Conservation (phyloP, 2,329 filamentous ascomycete species). For the Dothideomycetes sp. region DNA sequence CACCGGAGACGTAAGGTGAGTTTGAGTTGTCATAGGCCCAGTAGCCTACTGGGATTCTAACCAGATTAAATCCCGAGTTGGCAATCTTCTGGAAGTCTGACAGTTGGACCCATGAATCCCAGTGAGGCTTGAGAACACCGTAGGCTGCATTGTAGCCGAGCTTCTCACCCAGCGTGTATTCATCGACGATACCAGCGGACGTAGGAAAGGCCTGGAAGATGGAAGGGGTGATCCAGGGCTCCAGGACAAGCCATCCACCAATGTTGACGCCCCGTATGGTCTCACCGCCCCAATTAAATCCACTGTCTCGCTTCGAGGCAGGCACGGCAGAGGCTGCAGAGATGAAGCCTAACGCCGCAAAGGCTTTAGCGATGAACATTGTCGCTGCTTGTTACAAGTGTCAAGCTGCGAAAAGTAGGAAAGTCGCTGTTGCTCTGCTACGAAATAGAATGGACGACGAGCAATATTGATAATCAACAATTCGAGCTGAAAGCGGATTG, state of each 20-base stretch:
- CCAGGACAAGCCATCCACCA: constrained; percentile 39
- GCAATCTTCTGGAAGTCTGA: constrained; percentile 47
- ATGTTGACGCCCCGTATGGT: constrained; percentile 42
- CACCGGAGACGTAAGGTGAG: constrained; percentile 41
- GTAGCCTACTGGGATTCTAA: constrained; percentile 48
- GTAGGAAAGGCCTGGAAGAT: constrained; percentile 31
- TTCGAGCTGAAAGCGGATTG: no score
- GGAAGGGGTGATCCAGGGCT: constrained; percentile 47
- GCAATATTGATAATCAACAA: no score
- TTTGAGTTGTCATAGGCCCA: constrained; percentile 46
- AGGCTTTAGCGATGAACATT: neutral
- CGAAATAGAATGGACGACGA: no score
- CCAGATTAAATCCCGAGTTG: constrained; percentile 45
- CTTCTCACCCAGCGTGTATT: constrained; percentile 40
- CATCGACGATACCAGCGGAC: constrained; percentile 32
- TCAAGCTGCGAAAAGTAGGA: no score
- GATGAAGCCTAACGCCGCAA: neutral
- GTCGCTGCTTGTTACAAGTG: no score
- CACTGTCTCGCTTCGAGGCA: constrained; percentile 4
- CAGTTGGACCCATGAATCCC: constrained; percentile 39
- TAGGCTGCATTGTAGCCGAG: constrained; percentile 36
- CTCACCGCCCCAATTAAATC: constrained; percentile 37
- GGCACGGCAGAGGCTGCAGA: neutral
- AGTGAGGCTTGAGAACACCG: constrained; percentile 37
- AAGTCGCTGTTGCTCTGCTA: no score